Evolutionary conservation across 2,329 filamentous ascomycete species (phyloP).

Genomic region (Aspergillus flavus): DNA sequence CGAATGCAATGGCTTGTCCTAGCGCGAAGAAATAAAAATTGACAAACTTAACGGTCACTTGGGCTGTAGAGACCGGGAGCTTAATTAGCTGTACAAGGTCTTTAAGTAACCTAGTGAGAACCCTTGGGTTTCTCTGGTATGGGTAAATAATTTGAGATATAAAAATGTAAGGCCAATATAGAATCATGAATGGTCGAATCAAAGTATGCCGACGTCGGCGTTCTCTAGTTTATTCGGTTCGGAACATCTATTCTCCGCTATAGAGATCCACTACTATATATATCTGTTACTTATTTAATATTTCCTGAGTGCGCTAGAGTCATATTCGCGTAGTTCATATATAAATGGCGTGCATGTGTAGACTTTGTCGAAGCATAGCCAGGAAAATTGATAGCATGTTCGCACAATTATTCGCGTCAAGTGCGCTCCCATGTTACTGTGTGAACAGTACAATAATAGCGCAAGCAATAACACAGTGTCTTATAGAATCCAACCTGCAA

Average conservation of each 20-base stretch:
- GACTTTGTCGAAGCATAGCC: too few species aligned
- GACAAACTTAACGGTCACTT: not conserved
- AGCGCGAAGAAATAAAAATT: not conserved
- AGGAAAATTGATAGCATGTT: too few species aligned
- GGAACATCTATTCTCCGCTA: not conserved
- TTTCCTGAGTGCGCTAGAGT: too few species aligned
- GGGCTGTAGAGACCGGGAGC: not conserved
- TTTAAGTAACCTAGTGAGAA: accelerated
- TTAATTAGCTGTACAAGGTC: not conserved
- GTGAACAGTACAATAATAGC: too few species aligned
- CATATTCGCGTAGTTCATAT: too few species aligned
- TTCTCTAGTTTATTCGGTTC: not conserved
- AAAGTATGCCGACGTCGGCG: not conserved
- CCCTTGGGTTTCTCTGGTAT: not conserved
- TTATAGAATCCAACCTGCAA: too few species aligned
- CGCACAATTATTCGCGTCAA: too few species aligned
- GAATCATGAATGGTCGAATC: not conserved
- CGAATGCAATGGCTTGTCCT: not conserved
- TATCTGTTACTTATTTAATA: too few species aligned
- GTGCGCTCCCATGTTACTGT: too few species aligned
- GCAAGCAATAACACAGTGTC: too few species aligned
- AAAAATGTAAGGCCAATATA: not conserved
- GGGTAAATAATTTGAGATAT: not conserved
- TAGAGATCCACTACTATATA: not conserved
- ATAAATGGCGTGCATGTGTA: too few species aligned